Evolutionary conservation across 495 filamentous ascomycete species (phyloP).

Genomic region (Aspergillus conjunctus): DNA sequence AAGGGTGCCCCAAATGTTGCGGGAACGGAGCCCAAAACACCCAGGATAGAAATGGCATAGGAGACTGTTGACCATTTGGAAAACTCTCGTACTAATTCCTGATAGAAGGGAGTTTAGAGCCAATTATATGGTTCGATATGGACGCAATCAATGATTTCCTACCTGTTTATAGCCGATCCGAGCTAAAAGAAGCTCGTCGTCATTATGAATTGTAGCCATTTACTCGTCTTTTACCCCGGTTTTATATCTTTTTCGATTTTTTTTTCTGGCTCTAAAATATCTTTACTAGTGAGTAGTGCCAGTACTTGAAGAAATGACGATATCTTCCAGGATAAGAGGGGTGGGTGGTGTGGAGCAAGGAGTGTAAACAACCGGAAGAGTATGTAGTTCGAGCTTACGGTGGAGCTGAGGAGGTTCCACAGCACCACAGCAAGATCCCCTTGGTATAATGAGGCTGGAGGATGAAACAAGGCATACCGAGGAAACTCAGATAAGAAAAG

Average conservation of each 20-base stretch:
- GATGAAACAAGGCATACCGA: not conserved
- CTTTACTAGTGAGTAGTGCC: not conserved
- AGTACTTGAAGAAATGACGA: not conserved
- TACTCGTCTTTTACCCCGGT: not conserved
- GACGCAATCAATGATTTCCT: not conserved
- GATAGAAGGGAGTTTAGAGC: slow-evolving; percentile 1
- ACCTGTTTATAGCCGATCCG: slow-evolving; percentile 73
- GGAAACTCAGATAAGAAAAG: not conserved
- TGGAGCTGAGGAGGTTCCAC: not conserved
- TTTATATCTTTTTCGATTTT: not conserved
- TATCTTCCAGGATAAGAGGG: not conserved
- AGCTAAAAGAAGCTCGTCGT: slow-evolving; percentile 65
- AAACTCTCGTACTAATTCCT: slow-evolving; percentile 68
- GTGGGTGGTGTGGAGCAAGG: not conserved
- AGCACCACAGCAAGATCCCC: not conserved
- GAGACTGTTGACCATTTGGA: slow-evolving; percentile 75
- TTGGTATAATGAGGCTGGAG: not conserved
- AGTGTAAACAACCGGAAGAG: not conserved
- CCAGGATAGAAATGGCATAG: slow-evolving; percentile 73
- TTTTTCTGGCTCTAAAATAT: not conserved
- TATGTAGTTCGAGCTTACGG: not conserved
- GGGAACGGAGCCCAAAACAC: slow-evolving; percentile 69
- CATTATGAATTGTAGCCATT: slow-evolving; percentile 58
- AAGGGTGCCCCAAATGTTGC: slow-evolving; percentile 67
- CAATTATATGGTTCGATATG: not conserved